Conservation (phyloP, 306 rosid species). For the Morella rubra region DNA sequence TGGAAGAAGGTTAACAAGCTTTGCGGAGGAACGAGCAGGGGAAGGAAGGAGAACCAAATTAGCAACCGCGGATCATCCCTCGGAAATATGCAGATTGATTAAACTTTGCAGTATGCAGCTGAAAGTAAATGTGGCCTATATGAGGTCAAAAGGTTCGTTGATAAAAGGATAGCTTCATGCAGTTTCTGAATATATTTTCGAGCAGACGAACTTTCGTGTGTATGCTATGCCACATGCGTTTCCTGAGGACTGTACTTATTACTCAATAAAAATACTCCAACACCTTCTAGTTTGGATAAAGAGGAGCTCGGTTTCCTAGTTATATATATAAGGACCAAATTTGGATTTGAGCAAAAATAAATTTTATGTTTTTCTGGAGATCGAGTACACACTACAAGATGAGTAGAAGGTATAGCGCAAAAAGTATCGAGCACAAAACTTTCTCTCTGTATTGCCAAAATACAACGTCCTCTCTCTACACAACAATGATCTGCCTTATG, state of each 20-base stretch:
- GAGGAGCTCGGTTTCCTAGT: background rate
- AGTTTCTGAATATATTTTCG: background rate
- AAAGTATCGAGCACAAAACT: background rate
- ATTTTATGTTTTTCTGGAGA: too few species aligned
- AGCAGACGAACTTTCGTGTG: background rate
- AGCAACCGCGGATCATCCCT: background rate
- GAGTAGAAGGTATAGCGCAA: too few species aligned
- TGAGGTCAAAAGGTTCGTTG: background rate
- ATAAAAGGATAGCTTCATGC: background rate
- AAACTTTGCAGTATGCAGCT: background rate
- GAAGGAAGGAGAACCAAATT: background rate
- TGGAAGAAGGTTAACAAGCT: constrained; percentile 65
- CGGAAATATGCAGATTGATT: background rate
- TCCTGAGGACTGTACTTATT: background rate
- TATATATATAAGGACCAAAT: background rate
- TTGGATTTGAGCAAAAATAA: background rate
- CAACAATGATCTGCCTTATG: background rate
- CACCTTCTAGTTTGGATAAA: background rate
- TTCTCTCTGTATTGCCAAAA: too few species aligned
- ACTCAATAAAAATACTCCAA: background rate
- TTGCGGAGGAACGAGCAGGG: constrained; percentile 35
- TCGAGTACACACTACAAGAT: too few species aligned
- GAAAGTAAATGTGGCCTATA: too few species aligned
- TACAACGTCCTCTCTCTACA: too few species aligned
- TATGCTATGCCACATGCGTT: background rate